Evolutionary conservation across 352 stramenopile species (phyloP).

Genomic region (Peronospora tabacina): DNA sequence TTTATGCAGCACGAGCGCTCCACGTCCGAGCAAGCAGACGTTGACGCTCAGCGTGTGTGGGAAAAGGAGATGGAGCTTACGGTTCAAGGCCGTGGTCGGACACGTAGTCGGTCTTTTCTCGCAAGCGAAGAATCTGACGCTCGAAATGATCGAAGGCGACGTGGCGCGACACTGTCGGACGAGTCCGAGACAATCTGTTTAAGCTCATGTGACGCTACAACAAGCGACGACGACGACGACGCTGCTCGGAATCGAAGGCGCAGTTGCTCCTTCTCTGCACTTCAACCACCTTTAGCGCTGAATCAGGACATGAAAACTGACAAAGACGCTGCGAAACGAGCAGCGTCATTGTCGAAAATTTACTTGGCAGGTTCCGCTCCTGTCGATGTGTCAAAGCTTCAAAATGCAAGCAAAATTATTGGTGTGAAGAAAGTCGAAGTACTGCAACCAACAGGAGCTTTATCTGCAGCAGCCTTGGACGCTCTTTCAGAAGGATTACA

Average conservation of each 20-base stretch:
- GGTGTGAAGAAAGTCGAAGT: conserved; percentile 72
- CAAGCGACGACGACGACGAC: conserved; percentile 7
- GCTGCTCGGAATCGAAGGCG: conserved; percentile 24
- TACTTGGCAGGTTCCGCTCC: conserved; percentile 75
- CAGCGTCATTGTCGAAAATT: conserved; percentile 74
- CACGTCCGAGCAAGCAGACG: conserved; percentile 35
- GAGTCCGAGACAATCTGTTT: conserved; percentile 11
- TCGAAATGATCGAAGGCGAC: background rate
- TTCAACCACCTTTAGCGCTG: conserved; percentile 8
- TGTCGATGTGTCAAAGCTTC: conserved; percentile 72
- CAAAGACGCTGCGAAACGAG: conserved; percentile 46
- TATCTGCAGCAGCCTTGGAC: conserved; percentile 73
- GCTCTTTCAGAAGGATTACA: conserved; percentile 70
- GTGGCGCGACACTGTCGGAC: background rate
- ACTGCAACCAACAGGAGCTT: conserved; percentile 57
- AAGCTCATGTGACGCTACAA: conserved; percentile 21
- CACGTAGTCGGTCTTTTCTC: conserved; percentile 76
- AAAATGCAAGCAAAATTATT: conserved; percentile 69
- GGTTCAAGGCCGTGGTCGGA: conserved; percentile 62
- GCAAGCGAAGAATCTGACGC: conserved; percentile 32
- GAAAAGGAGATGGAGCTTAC: conserved; percentile 78
- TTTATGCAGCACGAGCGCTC: conserved; percentile 1
- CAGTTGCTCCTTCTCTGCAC: conserved; percentile 63
- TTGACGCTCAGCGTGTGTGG: conserved; percentile 49
- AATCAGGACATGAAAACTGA: conserved; percentile 7